Base-by-base conservation (phyloP, 441 rosid species). In the Omphalea diandra region DNA sequence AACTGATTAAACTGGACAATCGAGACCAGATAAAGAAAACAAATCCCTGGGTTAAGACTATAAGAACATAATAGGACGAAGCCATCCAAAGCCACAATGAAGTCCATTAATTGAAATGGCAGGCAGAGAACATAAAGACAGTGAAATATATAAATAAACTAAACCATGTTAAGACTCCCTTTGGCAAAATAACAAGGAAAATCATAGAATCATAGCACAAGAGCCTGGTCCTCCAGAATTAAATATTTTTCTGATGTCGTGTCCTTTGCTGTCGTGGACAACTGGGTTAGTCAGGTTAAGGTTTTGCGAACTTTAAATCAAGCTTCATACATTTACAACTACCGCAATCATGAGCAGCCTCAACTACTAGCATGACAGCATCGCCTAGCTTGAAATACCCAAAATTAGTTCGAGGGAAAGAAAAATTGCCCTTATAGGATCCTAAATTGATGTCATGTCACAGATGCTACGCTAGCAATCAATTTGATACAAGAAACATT, bases 401-500 rank as follows among this genome's bases (percentile, higher is more conserved):
- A 62, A 40, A 26, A 24, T 62, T 62, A 12, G 33, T 44, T 62
- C 31, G 2, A 15, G 65, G 26, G 29, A 33, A 36, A 60, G 26
- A n/a, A n/a, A n/a, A n/a, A n/a, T n/a, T n/a, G n/a, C n/a, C n/a
- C n/a, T n/a, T n/a, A n/a, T n/a, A n/a, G n/a, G n/a, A n/a, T n/a
- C n/a, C n/a, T n/a, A n/a, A n/a, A n/a, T n/a, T n/a, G n/a, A n/a
- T n/a, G n/a, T n/a, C n/a, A n/a, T n/a, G n/a, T n/a, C n/a, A n/a
- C n/a, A n/a, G n/a, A n/a, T n/a, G n/a, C n/a, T n/a, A n/a, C n/a
- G 46, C 22, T 14, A 29, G 27, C 49, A 54, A 35, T 40, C 57
- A 50, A 43, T 43, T 59, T 27, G 49, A 73, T 32, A 55, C 69
- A n/a, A 62, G 31, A 71, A 56, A 70, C 52, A 57, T 57, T 24